These are phyloP conservation scores for Alternaria sp. DNA, from an alignment of 2,329 filamentous ascomycete species.

Conservation along the genomic window DNA sequence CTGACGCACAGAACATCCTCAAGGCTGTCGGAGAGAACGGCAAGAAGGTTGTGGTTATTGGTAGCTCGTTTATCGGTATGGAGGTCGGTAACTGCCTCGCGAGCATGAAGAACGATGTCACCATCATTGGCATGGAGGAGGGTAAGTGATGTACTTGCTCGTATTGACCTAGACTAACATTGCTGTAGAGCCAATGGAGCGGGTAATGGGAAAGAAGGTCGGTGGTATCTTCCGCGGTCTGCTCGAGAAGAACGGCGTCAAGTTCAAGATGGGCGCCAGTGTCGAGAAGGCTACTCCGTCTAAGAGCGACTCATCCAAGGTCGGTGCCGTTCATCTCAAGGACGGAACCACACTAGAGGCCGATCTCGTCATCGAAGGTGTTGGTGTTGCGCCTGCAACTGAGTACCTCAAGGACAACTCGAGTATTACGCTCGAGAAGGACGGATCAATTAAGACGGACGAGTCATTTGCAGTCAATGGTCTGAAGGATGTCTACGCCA, in stretches of 20 bases:
- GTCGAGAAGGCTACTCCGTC: slow-evolving; percentile 86
- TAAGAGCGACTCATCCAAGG: slow-evolving; percentile 69
- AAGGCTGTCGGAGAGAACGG: slow-evolving; percentile 78
- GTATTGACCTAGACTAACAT: slow-evolving; percentile 21
- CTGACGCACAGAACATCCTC: slow-evolving; percentile 79
- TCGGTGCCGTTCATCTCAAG: slow-evolving; percentile 83
- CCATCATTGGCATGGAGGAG: slow-evolving; percentile 87
- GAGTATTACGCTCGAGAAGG: slow-evolving; percentile 74
- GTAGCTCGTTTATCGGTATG: slow-evolving; percentile 97
- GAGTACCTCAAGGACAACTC: slow-evolving; percentile 79
- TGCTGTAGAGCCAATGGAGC: slow-evolving; percentile 73
- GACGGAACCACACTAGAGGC: slow-evolving; percentile 85
- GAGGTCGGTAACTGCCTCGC: slow-evolving; percentile 86
- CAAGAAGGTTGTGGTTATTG: slow-evolving; percentile 92
- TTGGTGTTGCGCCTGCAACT: slow-evolving; percentile 87
- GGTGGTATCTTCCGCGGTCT: slow-evolving; percentile 80
- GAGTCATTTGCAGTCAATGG: slow-evolving; percentile 79
- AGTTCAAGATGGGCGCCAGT: slow-evolving; percentile 81
- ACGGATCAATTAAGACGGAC: slow-evolving; percentile 86
- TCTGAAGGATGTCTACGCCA: slow-evolving; percentile 83
- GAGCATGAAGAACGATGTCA: slow-evolving; percentile 80
- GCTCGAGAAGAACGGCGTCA: slow-evolving; percentile 85
- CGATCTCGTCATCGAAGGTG: slow-evolving; percentile 89
- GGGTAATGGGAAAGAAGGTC: slow-evolving; percentile 82
- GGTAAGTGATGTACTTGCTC: slow-evolving; percentile 24